A percentile compares a stretch with the other conserved stretches of the same genome.
These are phyloP conservation scores for Metschnikowia noctiluminum DNA, from an alignment of 805 yeast genomes.

Conservation along the genomic window DNA sequence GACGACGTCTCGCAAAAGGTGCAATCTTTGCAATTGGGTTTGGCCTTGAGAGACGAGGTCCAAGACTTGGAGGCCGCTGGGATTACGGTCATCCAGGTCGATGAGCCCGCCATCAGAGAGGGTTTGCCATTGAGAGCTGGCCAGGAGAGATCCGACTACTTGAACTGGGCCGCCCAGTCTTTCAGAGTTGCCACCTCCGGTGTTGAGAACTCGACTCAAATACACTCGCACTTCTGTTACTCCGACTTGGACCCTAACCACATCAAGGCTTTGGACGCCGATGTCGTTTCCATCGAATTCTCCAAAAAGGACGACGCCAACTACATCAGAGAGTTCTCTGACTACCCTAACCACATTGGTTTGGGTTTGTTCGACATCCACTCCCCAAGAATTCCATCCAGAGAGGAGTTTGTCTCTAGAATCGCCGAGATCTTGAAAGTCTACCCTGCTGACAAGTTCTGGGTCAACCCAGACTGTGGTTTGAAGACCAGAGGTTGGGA, in stretches of 20 bases:
- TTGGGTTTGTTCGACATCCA: slow-evolving; percentile 98
- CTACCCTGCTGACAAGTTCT: slow-evolving; percentile 96
- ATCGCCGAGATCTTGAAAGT: slow-evolving; percentile 92
- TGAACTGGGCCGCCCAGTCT: slow-evolving; percentile 98
- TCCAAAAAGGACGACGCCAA: slow-evolving; percentile 99
- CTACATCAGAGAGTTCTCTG: slow-evolving; percentile 95
- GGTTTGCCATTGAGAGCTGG: slow-evolving; percentile 99
- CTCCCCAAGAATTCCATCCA: slow-evolving; percentile 99
- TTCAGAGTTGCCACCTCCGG: slow-evolving; percentile 99
- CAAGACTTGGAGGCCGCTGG: slow-evolving; percentile 98
- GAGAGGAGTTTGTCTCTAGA: slow-evolving; percentile 92
- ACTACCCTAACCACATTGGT: slow-evolving; percentile 99
- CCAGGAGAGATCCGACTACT: slow-evolving; percentile 92
- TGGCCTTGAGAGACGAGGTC: slow-evolving; percentile 98
- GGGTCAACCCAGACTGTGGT: slow-evolving; percentile 99
- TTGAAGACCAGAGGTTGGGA: slow-evolving; percentile 99
- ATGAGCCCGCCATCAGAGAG: slow-evolving; percentile 99
- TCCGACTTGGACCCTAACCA: slow-evolving; percentile 99
- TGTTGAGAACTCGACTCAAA: slow-evolving; percentile 91
- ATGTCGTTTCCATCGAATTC: slow-evolving; percentile 98
- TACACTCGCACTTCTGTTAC: slow-evolving; percentile 99
- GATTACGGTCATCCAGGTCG: slow-evolving; percentile 96
- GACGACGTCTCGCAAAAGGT: slow-evolving; percentile 89
- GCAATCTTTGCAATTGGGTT: slow-evolving; percentile 95
- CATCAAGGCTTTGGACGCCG: slow-evolving; percentile 99